These are phyloP conservation scores for Colletotrichum tropicicola DNA, from an alignment of 2,329 filamentous ascomycete genomes.

Conservation along the genomic window DNA sequence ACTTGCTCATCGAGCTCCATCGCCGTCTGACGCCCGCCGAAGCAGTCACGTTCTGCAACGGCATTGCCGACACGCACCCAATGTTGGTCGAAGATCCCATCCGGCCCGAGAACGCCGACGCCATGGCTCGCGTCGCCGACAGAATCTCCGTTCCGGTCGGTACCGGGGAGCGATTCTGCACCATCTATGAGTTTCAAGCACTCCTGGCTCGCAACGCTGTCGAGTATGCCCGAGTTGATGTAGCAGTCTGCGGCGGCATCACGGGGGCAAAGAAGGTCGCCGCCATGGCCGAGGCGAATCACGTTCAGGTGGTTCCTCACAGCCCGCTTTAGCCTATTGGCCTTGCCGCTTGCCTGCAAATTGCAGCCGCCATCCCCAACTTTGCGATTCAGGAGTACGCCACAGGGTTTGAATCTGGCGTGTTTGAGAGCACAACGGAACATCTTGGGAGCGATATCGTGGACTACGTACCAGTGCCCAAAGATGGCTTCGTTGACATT, in stretches of 20 bases:
- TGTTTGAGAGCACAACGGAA: background rate
- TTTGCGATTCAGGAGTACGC: constrained; percentile 29
- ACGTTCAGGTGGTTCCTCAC: constrained; percentile 27
- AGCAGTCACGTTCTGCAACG: constrained; percentile 8
- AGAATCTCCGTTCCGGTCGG: constrained; percentile 19
- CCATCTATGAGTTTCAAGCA: constrained; percentile 25
- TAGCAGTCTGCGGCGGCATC: constrained; percentile 26
- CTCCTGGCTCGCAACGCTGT: background rate
- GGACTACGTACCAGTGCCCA: background rate
- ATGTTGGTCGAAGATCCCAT: constrained; percentile 30
- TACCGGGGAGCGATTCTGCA: constrained; percentile 23
- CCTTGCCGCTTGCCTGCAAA: constrained; percentile 24
- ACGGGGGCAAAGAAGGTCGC: constrained; percentile 27
- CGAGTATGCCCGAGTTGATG: constrained; percentile 18
- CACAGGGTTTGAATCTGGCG: background rate
- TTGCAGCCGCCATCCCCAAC: constrained; percentile 23
- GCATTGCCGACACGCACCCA: background rate
- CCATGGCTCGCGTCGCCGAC: constrained; percentile 22
- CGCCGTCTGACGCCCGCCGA: constrained; percentile 6
- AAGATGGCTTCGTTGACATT: background rate
- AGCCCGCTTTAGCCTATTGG: constrained; percentile 24
- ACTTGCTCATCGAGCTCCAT: background rate
- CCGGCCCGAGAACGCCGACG: constrained; percentile 25
- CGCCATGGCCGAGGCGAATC: constrained; percentile 26
- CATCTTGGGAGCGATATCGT: background rate